Conservation (phyloP, 768 basidiomycete species). For the Bullera alba region DNA sequence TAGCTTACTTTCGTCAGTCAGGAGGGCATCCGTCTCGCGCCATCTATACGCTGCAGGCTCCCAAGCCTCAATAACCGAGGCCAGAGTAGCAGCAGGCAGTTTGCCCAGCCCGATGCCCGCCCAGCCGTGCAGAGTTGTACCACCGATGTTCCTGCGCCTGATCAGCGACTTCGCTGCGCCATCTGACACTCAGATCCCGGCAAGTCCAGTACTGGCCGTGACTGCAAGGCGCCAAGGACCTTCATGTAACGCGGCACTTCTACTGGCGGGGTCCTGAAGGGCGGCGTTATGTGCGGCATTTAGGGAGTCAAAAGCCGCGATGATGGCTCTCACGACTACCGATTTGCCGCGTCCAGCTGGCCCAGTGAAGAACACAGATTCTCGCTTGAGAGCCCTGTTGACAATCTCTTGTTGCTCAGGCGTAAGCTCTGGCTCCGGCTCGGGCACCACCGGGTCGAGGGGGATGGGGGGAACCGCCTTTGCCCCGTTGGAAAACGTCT, state of each 20-base stretch:
- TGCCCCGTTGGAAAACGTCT: too few relatives aligned
- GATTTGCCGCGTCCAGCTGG: slow-evolving; percentile 98
- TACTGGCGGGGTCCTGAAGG: too few relatives aligned
- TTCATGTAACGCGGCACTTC: too few relatives aligned
- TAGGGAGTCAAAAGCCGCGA: slow-evolving; percentile 58
- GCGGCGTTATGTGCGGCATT: slow-evolving; percentile 5
- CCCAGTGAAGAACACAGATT: slow-evolving; percentile 89
- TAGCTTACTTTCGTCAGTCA: slow-evolving; percentile 42
- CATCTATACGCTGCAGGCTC: slow-evolving; percentile 22
- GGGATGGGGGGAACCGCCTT: too few relatives aligned
- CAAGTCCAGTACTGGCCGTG: slow-evolving; percentile 98
- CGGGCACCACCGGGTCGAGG: neutral
- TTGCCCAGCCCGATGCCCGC: slow-evolving; percentile 32
- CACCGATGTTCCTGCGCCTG: slow-evolving; percentile 26
- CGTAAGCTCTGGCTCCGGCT: slow-evolving; percentile 13
- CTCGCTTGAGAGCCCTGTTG: slow-evolving; percentile 45
- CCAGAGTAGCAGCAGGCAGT: slow-evolving; percentile 13
- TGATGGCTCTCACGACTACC: slow-evolving; percentile 84
- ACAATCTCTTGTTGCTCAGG: slow-evolving; percentile 25
- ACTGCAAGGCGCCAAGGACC: slow-evolving; percentile 50
- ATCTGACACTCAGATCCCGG: slow-evolving; percentile 46
- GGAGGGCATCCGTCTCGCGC: slow-evolving; percentile 28
- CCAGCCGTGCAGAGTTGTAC: slow-evolving; percentile 34
- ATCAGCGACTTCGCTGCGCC: neutral
- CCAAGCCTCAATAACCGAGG: slow-evolving; percentile 11